A percentile compares a stretch with the other conserved stretches of the same genome.
These are phyloP conservation scores for Gentiana macrophylla DNA, from an alignment of 257 asterid genomes.

Conservation along the genomic window DNA sequence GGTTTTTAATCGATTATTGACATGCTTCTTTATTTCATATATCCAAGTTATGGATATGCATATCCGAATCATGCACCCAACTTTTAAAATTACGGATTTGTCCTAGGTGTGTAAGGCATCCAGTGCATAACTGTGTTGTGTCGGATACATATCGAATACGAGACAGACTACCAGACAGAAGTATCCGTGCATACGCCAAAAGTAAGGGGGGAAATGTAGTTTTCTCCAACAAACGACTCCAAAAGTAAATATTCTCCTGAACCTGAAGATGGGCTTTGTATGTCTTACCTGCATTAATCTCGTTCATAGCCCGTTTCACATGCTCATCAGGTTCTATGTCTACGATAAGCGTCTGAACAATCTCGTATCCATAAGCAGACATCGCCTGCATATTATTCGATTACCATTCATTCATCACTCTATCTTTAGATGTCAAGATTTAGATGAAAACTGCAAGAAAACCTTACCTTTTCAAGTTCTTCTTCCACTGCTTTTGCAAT, in stretches of 20 bases:
- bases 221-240: background rate
- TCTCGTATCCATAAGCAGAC: conserved; percentile 79
- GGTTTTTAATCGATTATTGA: no score
- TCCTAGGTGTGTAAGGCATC: no score
- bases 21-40: no score
- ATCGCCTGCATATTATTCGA: conserved; percentile 40
- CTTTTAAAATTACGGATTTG: no score
- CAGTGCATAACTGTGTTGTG: no score
- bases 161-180: no score
- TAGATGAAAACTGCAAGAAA: background rate
- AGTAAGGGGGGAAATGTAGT: background rate
- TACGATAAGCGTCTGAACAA: conserved; percentile 77
- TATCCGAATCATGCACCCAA: no score
- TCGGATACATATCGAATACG: no score
- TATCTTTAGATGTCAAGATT: background rate
- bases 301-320: conserved; percentile 82
- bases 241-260: background rate
- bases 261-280: background rate
- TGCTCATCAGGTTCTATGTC: conserved; percentile 76
- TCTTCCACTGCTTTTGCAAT: conserved; percentile 72
- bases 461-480: conserved; percentile 67
- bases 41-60: no score
- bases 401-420: background rate
- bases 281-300: conserved; percentile 52
- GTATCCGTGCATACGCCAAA: background rate